A percentile compares a stretch with the other conserved stretches of the same genome.
Evolutionary conservation across 2,329 filamentous ascomycete genomes (phyloP).

Genomic region (Aspergillus niger): DNA sequence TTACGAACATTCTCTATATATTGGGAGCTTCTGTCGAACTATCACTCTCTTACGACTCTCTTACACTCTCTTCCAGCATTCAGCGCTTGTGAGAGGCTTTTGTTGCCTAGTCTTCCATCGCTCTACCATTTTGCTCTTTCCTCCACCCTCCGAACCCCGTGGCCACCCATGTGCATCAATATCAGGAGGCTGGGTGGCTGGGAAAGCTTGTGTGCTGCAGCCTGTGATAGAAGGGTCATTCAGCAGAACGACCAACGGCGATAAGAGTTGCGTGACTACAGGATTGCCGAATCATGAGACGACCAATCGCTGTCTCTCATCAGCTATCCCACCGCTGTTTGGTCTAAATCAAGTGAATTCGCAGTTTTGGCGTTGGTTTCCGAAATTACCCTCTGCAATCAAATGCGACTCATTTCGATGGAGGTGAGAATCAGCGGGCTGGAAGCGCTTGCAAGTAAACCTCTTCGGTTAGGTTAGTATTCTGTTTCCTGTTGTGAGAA

Average conservation of each 20-base stretch:
- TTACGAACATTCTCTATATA: not conserved
- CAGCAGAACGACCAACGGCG: conserved; percentile 1
- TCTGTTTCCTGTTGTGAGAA: conserved; percentile 11
- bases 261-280: conserved; percentile 19
- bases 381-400: not conserved
- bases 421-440: not conserved
- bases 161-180: conserved; percentile 11
- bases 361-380: not conserved
- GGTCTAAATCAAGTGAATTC: not conserved
- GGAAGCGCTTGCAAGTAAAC: not conserved
- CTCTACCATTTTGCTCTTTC: not conserved
- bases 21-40: not conserved
- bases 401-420: not conserved
- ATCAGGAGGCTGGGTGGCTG: conserved; percentile 30
- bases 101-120: not conserved
- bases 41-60: not conserved
- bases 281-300: conserved; percentile 9
- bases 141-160: not conserved
- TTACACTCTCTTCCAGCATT: not conserved
- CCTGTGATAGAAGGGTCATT: conserved; percentile 6
- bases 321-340: not conserved
- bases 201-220: conserved; percentile 18
- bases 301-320: not conserved
- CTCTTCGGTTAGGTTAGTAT: not conserved
- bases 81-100: not conserved